Conservation (phyloP, 2,329 filamentous ascomycete genomes). For the Ceratocystis cacaofunesta region DNA sequence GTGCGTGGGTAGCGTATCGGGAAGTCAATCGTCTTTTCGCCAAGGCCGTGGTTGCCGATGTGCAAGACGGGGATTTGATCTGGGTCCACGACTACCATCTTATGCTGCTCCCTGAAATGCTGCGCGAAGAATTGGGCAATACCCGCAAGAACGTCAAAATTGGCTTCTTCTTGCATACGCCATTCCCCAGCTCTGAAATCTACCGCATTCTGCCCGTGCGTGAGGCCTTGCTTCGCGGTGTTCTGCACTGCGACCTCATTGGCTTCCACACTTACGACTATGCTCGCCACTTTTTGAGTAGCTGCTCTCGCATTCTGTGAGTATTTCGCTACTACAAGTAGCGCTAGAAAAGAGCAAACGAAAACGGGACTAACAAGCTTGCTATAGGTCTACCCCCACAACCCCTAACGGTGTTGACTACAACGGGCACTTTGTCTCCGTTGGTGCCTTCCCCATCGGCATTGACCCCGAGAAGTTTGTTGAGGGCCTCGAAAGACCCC, state of each 20-base stretch:
- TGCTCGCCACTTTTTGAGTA: slow-evolving; percentile 91
- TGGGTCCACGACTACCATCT: slow-evolving; percentile 99
- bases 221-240: slow-evolving; percentile 71
- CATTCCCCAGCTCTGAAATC: slow-evolving; percentile 92
- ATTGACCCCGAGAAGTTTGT: slow-evolving; percentile 96
- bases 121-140: slow-evolving; percentile 72
- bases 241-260: slow-evolving; percentile 86
- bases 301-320: slow-evolving; percentile 82
- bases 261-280: slow-evolving; percentile 99
- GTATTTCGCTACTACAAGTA: slow-evolving; percentile 20
- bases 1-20: slow-evolving; percentile 81
- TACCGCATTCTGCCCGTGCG: slow-evolving; percentile 90
- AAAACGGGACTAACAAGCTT: neutral
- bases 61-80: slow-evolving; percentile 83
- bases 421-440: slow-evolving; percentile 72
- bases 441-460: slow-evolving; percentile 92
- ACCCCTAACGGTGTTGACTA: slow-evolving; percentile 90
- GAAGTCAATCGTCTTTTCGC: slow-evolving; percentile 90
- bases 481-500: slow-evolving; percentile 70
- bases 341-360: neutral
- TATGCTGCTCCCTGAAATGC: slow-evolving; percentile 91
- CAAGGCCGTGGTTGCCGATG: slow-evolving; percentile 69
- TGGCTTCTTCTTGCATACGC: slow-evolving; percentile 94
- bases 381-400: slow-evolving; percentile 46
- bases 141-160: slow-evolving; percentile 88